Evolutionary conservation across 768 basidiomycete species (phyloP).

Genomic region (Trametes elegans): DNA sequence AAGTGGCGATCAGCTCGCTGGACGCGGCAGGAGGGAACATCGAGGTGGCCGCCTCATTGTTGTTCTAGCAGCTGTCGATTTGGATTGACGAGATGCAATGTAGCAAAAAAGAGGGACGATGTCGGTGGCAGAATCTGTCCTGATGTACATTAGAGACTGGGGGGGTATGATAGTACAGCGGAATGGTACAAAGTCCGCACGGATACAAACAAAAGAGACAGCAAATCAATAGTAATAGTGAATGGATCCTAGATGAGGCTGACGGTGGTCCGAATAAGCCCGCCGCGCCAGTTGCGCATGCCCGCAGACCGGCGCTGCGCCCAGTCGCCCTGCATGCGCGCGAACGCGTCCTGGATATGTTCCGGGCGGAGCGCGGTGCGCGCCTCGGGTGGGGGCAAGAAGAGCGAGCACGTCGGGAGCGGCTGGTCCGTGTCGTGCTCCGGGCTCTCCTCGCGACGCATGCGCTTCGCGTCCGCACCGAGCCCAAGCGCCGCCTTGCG

Average conservation of each 20-base stretch:
- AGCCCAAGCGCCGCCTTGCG: slow-evolving; percentile 49
- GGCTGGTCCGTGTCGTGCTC: slow-evolving; percentile 62
- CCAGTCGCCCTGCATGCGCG: slow-evolving; percentile 87
- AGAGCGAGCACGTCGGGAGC: slow-evolving; percentile 68
- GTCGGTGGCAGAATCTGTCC: not conserved
- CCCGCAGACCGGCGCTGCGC: slow-evolving; percentile 78
- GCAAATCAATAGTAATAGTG: not conserved
- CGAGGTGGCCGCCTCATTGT: slow-evolving; percentile 82
- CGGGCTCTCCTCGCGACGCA: slow-evolving; percentile 47
- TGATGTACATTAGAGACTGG: slow-evolving; percentile 16
- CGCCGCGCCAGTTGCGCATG: slow-evolving; percentile 88
- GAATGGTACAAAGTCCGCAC: slow-evolving; percentile 3
- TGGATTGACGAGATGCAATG: not conserved
- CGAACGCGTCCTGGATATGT: slow-evolving; percentile 90
- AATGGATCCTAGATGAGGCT: slow-evolving; percentile 58
- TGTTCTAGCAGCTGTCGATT: slow-evolving; percentile 55
- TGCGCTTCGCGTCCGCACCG: slow-evolving; percentile 35
- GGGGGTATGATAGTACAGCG: not conserved
- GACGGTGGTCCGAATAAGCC: slow-evolving; percentile 74
- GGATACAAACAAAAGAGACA: not conserved
- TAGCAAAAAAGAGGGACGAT: slow-evolving; percentile 12
- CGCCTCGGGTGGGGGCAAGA: slow-evolving; percentile 80
- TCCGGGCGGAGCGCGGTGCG: slow-evolving; percentile 75
- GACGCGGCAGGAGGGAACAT: slow-evolving; percentile 83
- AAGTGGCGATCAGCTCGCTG: slow-evolving; percentile 73